Evolutionary conservation across 306 rosid species (phyloP).

Genomic region (Castanea mollissima): DNA sequence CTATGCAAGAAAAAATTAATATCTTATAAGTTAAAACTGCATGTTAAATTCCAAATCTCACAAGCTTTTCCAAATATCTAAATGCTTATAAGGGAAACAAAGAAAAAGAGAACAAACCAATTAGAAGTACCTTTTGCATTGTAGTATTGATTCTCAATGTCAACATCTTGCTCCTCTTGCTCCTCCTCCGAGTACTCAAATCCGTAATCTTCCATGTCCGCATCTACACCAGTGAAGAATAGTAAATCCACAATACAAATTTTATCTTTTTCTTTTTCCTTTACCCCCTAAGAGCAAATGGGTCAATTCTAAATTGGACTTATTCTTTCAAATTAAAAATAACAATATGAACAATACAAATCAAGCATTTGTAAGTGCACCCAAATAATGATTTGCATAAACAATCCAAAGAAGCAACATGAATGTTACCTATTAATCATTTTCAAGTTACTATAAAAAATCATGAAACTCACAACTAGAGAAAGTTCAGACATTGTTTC

Average conservation of each 20-base stretch:
- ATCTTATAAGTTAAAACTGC: neutral
- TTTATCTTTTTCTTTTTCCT: neutral
- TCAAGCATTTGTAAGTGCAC: neutral
- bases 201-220: conserved; percentile 98
- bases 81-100: neutral
- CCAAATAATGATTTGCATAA: neutral
- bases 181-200: conserved; percentile 99
- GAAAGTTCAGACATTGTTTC: neutral
- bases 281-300: neutral
- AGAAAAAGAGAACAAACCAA: neutral
- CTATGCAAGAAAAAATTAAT: neutral
- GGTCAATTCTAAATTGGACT: neutral
- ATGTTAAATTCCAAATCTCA: conserved; percentile 7
- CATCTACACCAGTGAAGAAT: conserved; percentile 53
- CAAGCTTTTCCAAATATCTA: conserved; percentile 4
- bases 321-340: too few relatives aligned
- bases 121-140: conserved; percentile 70
- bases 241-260: neutral
- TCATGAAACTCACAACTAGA: neutral
- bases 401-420: neutral
- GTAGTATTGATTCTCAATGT: conserved; percentile 97
- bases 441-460: neutral
- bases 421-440: neutral
- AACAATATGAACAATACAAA: too few relatives aligned
- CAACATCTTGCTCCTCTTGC: conserved; percentile 98